Conservation (phyloP, 1,139 yeast genomes). For the Geotrichum fermentans region DNA sequence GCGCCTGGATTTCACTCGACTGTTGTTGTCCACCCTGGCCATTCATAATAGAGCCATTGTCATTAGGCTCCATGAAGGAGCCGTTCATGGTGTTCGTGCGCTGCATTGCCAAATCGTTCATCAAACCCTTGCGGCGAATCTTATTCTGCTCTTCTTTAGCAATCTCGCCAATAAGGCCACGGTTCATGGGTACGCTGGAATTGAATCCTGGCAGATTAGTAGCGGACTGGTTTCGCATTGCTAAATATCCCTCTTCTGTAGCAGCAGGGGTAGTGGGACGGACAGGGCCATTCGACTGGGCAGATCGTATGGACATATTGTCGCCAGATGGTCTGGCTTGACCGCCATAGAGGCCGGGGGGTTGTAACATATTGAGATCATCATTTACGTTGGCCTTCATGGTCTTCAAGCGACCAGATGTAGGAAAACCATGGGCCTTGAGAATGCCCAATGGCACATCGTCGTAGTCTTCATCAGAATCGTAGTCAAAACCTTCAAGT, state of each 20-base stretch:
- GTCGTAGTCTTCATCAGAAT: constrained; percentile 38
- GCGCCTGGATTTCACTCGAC: constrained; percentile 30
- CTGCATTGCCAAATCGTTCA: constrained; percentile 17
- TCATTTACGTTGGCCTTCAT: constrained; percentile 23
- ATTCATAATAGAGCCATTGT: constrained; percentile 8
- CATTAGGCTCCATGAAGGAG: constrained; percentile 8
- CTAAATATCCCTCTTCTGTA: constrained; percentile 20
- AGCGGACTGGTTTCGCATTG: constrained; percentile 19
- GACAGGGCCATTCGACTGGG: constrained; percentile 12
- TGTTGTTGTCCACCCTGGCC: constrained; percentile 7
- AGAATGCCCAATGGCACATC: constrained; percentile 42
- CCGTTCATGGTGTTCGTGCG: constrained; percentile 18
- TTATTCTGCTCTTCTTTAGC: constrained; percentile 40
- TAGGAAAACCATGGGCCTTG: constrained; percentile 42
- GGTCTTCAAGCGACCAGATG: constrained; percentile 23
- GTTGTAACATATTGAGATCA: constrained; percentile 7
- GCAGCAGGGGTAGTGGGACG: constrained; percentile 13
- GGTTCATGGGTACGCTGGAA: constrained; percentile 25
- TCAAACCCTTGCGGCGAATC: constrained; percentile 30
- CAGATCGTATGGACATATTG: constrained; percentile 21
- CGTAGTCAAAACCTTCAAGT: constrained; percentile 16
- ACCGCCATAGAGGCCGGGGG: constrained; percentile 10
- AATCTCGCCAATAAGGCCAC: constrained; percentile 42
- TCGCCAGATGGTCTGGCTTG: constrained; percentile 16
- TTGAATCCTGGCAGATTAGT: constrained; percentile 28